Evolutionary conservation across 1,284 basidiomycete species (phyloP).

Genomic region (Boletus semigastroideus): DNA sequence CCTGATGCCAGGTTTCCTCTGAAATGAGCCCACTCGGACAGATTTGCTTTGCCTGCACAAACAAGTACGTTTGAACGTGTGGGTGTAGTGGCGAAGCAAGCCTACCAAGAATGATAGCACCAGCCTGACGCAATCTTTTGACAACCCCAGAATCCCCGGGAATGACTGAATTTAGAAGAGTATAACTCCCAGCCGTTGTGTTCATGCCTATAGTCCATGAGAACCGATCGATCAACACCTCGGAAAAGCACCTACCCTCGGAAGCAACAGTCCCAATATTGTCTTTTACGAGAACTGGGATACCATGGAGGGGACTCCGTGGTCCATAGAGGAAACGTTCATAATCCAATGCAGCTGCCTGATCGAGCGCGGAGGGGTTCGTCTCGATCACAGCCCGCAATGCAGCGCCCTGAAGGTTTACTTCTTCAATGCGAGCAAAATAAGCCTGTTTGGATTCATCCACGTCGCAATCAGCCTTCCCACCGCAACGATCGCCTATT

Average conservation of each 20-base stretch:
- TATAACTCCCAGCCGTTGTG: conserved; percentile 61
- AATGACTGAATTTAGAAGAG: conserved; percentile 55
- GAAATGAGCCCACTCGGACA: conserved; percentile 36
- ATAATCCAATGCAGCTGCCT: conserved; percentile 53
- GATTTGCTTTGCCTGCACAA: conserved; percentile 50
- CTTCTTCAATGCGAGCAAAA: conserved; percentile 38
- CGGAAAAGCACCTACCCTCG: conserved; percentile 42
- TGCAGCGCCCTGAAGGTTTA: conserved; percentile 56
- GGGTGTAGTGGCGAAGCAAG: not conserved
- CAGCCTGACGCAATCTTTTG: conserved; percentile 46
- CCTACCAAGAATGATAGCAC: not conserved
- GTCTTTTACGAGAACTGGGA: conserved; percentile 71
- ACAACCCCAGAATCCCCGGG: conserved; percentile 64
- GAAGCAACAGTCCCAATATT: conserved; percentile 60
- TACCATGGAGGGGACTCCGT: conserved; percentile 63
- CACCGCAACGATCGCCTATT: not conserved
- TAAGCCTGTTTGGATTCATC: conserved; percentile 48
- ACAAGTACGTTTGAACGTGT: not conserved
- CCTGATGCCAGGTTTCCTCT: conserved; percentile 58
- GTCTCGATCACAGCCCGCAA: conserved; percentile 64
- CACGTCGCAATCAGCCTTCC: not conserved
- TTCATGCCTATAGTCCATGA: conserved; percentile 53
- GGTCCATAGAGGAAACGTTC: conserved; percentile 49
- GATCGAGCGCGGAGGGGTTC: conserved; percentile 57
- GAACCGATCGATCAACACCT: not conserved